These are phyloP conservation scores for Penicillium rolfsii DNA, from an alignment of 2,329 filamentous ascomycete genomes.

Conservation along the genomic window DNA sequence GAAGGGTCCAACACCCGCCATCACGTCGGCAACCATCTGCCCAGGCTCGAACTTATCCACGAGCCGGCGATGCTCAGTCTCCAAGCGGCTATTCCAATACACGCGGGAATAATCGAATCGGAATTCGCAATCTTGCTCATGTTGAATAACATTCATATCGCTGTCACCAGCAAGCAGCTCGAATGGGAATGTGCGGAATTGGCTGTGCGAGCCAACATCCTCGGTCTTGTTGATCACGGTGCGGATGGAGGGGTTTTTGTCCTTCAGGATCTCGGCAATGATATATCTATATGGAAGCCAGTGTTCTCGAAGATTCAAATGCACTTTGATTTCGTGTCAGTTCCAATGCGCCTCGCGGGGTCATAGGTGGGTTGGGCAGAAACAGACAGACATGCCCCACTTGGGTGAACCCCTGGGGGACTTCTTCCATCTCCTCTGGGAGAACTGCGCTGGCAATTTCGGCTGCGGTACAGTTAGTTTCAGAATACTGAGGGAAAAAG, in stretches of 20 bases:
- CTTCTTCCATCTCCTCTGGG: slow-evolving; percentile 76
- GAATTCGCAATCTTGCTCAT: slow-evolving; percentile 84
- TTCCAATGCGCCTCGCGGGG: slow-evolving; percentile 1
- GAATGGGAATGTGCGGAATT: slow-evolving; percentile 90
- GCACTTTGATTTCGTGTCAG: slow-evolving; percentile 58
- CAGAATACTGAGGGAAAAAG: neutral
- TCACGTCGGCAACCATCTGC: slow-evolving; percentile 91
- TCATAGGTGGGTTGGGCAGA: slow-evolving; percentile 6
- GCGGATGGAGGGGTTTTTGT: slow-evolving; percentile 80
- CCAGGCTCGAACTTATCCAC: slow-evolving; percentile 76
- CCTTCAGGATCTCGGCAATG: slow-evolving; percentile 81
- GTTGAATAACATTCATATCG: slow-evolving; percentile 80
- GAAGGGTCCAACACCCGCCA: slow-evolving; percentile 96
- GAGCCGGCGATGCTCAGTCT: slow-evolving; percentile 84
- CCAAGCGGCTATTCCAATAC: slow-evolving; percentile 95
- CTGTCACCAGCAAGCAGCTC: slow-evolving; percentile 83
- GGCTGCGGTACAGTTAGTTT: slow-evolving; percentile 50
- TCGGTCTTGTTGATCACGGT: slow-evolving; percentile 97
- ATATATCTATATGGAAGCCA: slow-evolving; percentile 85
- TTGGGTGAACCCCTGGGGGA: slow-evolving; percentile 82
- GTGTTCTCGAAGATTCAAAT: slow-evolving; percentile 83
- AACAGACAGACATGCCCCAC: slow-evolving; percentile 80
- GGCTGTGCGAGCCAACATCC: slow-evolving; percentile 80
- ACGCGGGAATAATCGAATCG: slow-evolving; percentile 93
- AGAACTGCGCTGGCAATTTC: slow-evolving; percentile 83